Conservation (phyloP, 768 basidiomycete genomes). For the Mycena pura region DNA sequence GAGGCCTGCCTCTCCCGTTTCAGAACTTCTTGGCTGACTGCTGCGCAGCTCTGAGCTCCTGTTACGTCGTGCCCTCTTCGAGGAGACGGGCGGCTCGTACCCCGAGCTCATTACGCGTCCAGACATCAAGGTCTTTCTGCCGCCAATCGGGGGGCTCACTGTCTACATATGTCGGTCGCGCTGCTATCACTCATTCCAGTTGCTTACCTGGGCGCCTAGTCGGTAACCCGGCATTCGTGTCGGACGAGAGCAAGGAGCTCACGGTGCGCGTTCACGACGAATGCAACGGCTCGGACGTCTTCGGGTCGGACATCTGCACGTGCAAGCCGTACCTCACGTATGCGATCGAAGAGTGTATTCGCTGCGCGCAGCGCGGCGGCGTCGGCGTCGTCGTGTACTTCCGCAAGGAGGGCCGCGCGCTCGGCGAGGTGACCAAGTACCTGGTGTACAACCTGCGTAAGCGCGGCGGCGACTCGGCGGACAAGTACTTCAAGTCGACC, state of each 20-base stretch:
- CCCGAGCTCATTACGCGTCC: slow-evolving; percentile 95
- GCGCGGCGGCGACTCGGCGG: slow-evolving; percentile 90
- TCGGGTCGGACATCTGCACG: slow-evolving; percentile 91
- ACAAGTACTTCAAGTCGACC: slow-evolving; percentile 93
- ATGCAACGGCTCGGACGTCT: slow-evolving; percentile 97
- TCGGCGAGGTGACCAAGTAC: slow-evolving; percentile 95
- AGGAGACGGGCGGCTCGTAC: slow-evolving; percentile 96
- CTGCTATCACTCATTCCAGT: background rate
- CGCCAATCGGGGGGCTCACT: slow-evolving; percentile 90
- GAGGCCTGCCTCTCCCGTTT: slow-evolving; percentile 34
- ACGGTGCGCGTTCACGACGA: slow-evolving; percentile 94
- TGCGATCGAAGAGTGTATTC: slow-evolving; percentile 93
- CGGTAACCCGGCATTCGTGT: slow-evolving; percentile 81
- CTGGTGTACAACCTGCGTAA: slow-evolving; percentile 97
- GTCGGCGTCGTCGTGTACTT: slow-evolving; percentile 95
- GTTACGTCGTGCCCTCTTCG: slow-evolving; percentile 90
- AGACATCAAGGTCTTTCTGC: slow-evolving; percentile 94
- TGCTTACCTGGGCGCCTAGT: slow-evolving; percentile 49
- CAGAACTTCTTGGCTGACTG: background rate
- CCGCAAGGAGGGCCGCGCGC: slow-evolving; percentile 90
- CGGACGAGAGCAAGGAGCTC: slow-evolving; percentile 78
- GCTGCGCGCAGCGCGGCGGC: slow-evolving; percentile 74
- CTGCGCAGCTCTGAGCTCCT: slow-evolving; percentile 73
- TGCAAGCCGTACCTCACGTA: slow-evolving; percentile 94
- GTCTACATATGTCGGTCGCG: slow-evolving; percentile 82